phyloP scores from a whole-genome alignment of 331 rosid genomes.

The Acacia pycnantha region DNA sequence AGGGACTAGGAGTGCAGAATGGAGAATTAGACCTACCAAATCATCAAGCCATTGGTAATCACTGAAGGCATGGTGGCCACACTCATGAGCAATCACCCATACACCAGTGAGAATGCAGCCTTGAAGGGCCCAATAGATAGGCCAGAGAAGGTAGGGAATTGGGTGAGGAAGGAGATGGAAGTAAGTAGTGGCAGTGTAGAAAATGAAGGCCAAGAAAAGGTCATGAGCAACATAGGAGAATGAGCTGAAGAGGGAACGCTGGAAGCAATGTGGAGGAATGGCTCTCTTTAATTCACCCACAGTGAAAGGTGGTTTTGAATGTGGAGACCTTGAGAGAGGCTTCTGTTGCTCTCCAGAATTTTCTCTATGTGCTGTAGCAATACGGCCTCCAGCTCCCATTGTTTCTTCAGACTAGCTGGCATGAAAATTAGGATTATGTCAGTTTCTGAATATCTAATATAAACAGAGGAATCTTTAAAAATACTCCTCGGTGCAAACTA shows the following conservation, averaged over 20 bases:
- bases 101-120: constrained; percentile 66
- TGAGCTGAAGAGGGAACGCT: constrained; percentile 60
- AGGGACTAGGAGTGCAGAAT: constrained; percentile 58
- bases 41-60: constrained; percentile 63
- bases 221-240: constrained; percentile 54
- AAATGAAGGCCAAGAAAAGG: constrained; percentile 34
- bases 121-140: constrained; percentile 62
- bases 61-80: constrained; percentile 55
- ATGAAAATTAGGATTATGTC: constrained; percentile 5
- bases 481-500: neutral
- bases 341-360: constrained; percentile 12
- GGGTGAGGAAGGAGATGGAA: constrained; percentile 55
- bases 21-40: constrained; percentile 57
- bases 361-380: neutral
- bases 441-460: neutral
- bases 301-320: constrained; percentile 57
- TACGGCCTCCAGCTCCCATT: constrained; percentile 47
- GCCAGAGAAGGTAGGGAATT: constrained; percentile 56
- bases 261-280: constrained; percentile 71
- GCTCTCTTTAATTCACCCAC: constrained; percentile 59
- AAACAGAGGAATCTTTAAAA: neutral
- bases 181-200: constrained; percentile 45
- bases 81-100: constrained; percentile 53
- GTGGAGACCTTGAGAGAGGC: constrained; percentile 49
- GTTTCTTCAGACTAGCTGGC: constrained; percentile 3